Conservation (phyloP, 2,329 filamentous ascomycete genomes). For the Diaporthe citrichinensis region DNA sequence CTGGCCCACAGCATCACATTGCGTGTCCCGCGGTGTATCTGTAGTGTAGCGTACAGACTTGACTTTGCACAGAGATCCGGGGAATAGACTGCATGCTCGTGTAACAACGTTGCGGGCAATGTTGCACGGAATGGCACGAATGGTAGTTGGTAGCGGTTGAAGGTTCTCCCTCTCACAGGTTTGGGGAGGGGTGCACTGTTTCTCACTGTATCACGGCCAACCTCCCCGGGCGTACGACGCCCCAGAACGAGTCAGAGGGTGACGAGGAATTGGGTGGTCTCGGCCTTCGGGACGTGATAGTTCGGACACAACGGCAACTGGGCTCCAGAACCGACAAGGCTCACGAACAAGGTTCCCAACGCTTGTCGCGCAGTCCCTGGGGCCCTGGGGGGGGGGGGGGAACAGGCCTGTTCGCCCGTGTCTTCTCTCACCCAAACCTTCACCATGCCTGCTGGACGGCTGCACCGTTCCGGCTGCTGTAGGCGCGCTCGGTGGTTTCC, state of each 20-base stretch:
- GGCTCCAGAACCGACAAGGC: background rate
- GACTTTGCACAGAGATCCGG: background rate
- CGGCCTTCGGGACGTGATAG: conserved; percentile 10
- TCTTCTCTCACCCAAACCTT: background rate
- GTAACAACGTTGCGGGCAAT: background rate
- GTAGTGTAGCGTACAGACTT: background rate
- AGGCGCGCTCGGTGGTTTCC: background rate
- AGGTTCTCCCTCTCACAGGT: background rate
- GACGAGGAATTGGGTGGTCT: background rate
- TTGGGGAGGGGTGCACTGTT: background rate
- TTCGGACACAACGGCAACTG: background rate
- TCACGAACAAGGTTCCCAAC: conserved; percentile 5
- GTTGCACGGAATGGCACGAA: background rate
- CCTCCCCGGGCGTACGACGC: background rate
- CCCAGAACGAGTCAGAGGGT: conserved; percentile 11
- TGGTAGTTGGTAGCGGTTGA: background rate
- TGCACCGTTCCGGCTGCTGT: background rate
- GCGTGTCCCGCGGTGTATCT: background rate
- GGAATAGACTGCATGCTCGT: background rate
- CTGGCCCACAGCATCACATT: background rate
- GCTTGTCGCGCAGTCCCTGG: background rate
- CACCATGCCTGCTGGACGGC: conserved; percentile 1
- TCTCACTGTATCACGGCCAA: background rate
- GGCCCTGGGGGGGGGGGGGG: background rate
- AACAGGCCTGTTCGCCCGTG: background rate